Conservation (phyloP, 257 asterid species). For the Lithospermum erythrorhizon region DNA sequence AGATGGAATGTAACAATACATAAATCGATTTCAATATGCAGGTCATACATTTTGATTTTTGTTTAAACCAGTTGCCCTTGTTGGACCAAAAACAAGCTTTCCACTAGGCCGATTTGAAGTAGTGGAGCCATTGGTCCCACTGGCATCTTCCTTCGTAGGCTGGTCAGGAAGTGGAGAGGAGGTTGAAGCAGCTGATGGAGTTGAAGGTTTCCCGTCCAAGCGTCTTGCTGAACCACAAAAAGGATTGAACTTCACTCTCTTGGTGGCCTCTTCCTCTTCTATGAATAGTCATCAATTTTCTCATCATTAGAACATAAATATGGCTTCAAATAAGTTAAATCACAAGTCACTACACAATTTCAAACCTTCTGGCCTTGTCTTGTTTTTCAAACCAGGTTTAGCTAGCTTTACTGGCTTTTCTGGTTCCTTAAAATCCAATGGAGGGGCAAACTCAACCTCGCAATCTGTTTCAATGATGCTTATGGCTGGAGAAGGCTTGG, state of each 20-base stretch:
- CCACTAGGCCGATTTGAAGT: conserved; percentile 11
- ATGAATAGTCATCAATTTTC: background rate
- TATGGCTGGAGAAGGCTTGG: conserved; percentile 22
- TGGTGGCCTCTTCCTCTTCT: conserved; percentile 17
- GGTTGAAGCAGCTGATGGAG: conserved; percentile 8
- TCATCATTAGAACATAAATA: conserved; percentile 2
- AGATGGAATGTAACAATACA: background rate
- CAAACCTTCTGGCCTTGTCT: conserved; percentile 14
- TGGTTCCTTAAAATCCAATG: conserved; percentile 27
- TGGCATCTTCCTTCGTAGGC: conserved; percentile 7
- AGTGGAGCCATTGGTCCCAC: conserved; percentile 4
- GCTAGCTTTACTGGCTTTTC: conserved; percentile 14
- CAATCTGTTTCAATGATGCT: conserved; percentile 24
- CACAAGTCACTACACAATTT: background rate
- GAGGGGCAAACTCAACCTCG: conserved; percentile 28
- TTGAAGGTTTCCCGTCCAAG: conserved; percentile 19
- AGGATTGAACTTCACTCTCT: conserved; percentile 15
- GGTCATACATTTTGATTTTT: conserved; percentile 9
- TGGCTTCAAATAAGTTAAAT: background rate
- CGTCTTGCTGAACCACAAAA: conserved; percentile 21
- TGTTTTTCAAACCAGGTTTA: conserved; percentile 3
- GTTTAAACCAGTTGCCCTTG: conserved; percentile 1
- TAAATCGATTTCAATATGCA: background rate
- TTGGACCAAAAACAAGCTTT: conserved; percentile 23
- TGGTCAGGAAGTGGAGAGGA: conserved; percentile 13